Base-by-base conservation (phyloP, 352 stramenopile species). In the Phytophthora pluvialis region DNA sequence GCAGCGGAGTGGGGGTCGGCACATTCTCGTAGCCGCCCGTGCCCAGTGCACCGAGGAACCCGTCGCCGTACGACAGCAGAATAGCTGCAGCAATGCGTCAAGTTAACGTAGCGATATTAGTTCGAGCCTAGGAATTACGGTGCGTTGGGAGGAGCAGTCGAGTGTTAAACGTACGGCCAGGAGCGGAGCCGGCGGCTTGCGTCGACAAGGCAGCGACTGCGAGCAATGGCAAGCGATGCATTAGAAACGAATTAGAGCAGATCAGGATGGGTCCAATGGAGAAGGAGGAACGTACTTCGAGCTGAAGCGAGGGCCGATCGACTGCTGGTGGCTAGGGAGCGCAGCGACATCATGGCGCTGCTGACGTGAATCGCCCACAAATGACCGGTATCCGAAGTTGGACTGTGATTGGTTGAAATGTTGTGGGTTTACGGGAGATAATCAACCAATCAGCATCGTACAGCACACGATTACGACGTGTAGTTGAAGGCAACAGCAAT, bases 41-140 rank as follows among this genome's bases (percentile, higher is more conserved):
- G 47, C 87, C 87, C 25, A 95, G 67, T 29, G 83, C 79, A 36
- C 87, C 87, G 28, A 95, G 60, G 48, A 88, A 94, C 29, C 87
- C 87, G 48, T 92, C 83, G 11, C 87, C 87, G 40, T 92, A 95
- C 21, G 85, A 94, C 29, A 83, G 86, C 18, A 95, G 31, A n/a
- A 71, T 60, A 33, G 65, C 73, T 78, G 50, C 16, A 68, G 3
- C 28, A 66, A 46, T 45, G 9, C 4, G 45, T 25, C 9, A 50
- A 60, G 55, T 40, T 16, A 26, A 7, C n/a, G 36, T 7, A 42
- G 3, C 26, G 3, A 47, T 18, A 5, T 3, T 9, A 33, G 21
- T 48, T 55, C 47, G 6, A 18, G 12, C 5, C 45, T 46, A 35
- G 28, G 4, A 51, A 36, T 21, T 31, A 31, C 18, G 7, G 28